A percentile compares a stretch with the other conserved stretches of the same genome.
Evolutionary conservation across 2,329 filamentous ascomycete genomes (phyloP).

Genomic region (Fusarium sterilihyphosum): DNA sequence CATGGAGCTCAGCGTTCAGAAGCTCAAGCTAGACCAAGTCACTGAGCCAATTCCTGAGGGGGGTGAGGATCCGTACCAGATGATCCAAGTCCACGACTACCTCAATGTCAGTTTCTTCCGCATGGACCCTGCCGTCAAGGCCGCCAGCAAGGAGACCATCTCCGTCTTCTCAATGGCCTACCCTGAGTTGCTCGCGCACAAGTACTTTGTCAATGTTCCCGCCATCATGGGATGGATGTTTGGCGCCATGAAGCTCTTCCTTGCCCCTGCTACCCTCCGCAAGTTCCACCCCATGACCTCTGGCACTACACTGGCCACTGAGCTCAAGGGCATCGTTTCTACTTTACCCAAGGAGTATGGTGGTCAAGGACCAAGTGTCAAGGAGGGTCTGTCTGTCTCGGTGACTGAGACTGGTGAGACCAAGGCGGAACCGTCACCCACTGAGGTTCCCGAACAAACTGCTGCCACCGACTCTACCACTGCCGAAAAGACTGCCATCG

Average conservation of each 20-base stretch:
- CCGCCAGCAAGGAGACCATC: constrained; percentile 83
- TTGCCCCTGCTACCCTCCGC: constrained; percentile 77
- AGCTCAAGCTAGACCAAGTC: constrained; percentile 75
- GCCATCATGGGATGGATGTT: constrained; percentile 91
- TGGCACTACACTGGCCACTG: constrained; percentile 73
- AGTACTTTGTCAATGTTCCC: constrained; percentile 97
- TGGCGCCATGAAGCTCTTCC: constrained; percentile 77
- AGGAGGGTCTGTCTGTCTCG: constrained; percentile 48
- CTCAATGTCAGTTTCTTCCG: constrained; percentile 86
- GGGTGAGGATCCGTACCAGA: constrained; percentile 85
- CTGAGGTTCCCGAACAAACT: neutral
- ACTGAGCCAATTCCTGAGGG: constrained; percentile 77
- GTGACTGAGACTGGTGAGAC: constrained; percentile 34
- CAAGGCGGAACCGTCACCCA: neutral
- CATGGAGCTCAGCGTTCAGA: constrained; percentile 85
- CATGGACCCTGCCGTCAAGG: constrained; percentile 79
- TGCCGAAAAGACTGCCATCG: neutral
- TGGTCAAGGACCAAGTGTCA: constrained; percentile 68
- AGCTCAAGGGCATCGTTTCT: constrained; percentile 67
- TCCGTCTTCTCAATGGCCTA: constrained; percentile 83
- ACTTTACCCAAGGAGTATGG: constrained; percentile 82
- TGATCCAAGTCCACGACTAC: constrained; percentile 95
- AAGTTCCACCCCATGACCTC: constrained; percentile 84
- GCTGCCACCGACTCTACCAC: neutral
- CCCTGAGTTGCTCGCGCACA: constrained; percentile 83